Percentiles rank a stretch among this genome's conserved stretches.
These are phyloP conservation scores for Grigorovia transvaalensis DNA, from an alignment of 805 yeast species.

Conservation along the genomic window DNA sequence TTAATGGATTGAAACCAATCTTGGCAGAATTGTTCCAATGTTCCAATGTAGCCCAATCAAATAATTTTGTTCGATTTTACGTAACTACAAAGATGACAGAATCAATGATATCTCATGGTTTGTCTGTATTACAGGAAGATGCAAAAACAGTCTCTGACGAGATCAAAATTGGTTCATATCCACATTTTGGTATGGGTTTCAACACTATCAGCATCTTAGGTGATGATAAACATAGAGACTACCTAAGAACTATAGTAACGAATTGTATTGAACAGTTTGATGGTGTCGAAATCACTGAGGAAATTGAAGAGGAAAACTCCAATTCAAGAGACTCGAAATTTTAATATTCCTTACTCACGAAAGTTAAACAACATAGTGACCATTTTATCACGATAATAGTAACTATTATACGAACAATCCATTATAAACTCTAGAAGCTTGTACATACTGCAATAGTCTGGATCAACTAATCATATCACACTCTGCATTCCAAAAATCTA, in stretches of 20 bases:
- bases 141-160: slow-evolving; percentile 23
- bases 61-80: slow-evolving; percentile 36
- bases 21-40: slow-evolving; percentile 31
- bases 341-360: background rate
- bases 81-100: slow-evolving; percentile 56
- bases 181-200: slow-evolving; percentile 54
- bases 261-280: slow-evolving; percentile 37
- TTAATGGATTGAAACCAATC: slow-evolving; percentile 35
- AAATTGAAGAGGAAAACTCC: slow-evolving; percentile 39
- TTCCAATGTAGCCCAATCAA: slow-evolving; percentile 12
- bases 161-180: slow-evolving; percentile 76
- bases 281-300: slow-evolving; percentile 48
- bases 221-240: slow-evolving; percentile 29
- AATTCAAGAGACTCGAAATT: slow-evolving; percentile 10
- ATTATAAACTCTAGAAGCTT: too few species aligned
- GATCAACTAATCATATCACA: too few species aligned
- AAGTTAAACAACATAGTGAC: too few species aligned
- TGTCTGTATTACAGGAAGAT: slow-evolving; percentile 41
- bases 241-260: slow-evolving; percentile 36
- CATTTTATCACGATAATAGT: too few species aligned
- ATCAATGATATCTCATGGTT: slow-evolving; percentile 56
- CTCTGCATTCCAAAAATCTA: too few species aligned
- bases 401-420: too few species aligned
- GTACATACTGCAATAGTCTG: too few species aligned
- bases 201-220: slow-evolving; percentile 73